Evolutionary conservation across 202 grass and related monocot species (phyloP), one percentile per base, ranked within the genome.

Genomic region (Carex arenaria): DNA sequence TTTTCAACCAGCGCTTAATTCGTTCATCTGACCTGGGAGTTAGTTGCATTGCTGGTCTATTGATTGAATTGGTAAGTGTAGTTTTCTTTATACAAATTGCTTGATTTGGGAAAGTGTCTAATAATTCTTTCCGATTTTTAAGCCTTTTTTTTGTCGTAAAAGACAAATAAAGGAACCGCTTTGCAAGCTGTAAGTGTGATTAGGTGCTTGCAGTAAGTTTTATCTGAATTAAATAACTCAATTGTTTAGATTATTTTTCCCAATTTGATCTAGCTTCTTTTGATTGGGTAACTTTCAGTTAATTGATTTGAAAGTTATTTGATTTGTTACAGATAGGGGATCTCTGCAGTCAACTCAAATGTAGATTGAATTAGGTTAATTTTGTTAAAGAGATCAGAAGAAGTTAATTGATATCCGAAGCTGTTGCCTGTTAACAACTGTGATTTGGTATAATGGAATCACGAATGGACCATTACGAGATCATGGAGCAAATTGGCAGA

Each of bases 401-500:
- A 36, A 82, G 14, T 67, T 34, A 11, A 64, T 49, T 81, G 20
- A 4, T 53, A 10, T n/a, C 6, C 36, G 30, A 82, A 67, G 13
- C 42, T 66, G 40, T 69, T 82, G 38, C 55, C 49, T 7, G 19
- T 49, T 85, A 52, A 56, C 49, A 67, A 10, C 32, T 40, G 78
- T 23, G 64, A 78, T 84, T 92, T 72, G 87, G 55, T 28, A 72
- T 80, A 66, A 94, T 94, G 91, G 93, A 96, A 70, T 99, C 96
- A 43, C 86, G 93, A 64, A 99, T 99, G 91, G 96, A 99, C 86
- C 91, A 92, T 0, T 99, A 99, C 70, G 96, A 96, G 78, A 88
- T 99, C 20, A 89, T 99, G 96, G 96, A 99, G 64, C 96, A 99
- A 67, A 94, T 99, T 87, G 96, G 96, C 17, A 86, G 96, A 17